These are phyloP conservation scores for Glycine tomentella DNA, from an alignment of 306 rosid species.

Conservation along the genomic window DNA sequence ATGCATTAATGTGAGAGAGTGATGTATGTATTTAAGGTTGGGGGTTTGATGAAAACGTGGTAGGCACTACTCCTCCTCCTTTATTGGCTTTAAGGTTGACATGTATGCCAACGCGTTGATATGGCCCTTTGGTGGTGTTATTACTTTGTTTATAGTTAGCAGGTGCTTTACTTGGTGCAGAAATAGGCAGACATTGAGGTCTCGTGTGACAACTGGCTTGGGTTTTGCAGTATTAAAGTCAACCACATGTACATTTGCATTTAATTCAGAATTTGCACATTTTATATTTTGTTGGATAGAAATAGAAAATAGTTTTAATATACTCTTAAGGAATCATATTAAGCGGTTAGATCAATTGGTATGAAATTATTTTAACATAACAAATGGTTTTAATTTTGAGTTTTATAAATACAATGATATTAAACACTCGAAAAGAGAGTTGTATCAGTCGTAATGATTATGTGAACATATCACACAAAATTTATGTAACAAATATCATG, in stretches of 20 bases:
- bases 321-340: no score
- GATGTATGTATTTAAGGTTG: conserved; percentile 42
- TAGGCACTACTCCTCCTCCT: conserved; percentile 48
- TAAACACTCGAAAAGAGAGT: no score
- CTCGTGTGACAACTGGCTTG: conserved; percentile 40
- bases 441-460: no score
- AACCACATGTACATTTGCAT: background rate
- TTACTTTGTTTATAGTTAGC: background rate
- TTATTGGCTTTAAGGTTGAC: conserved; percentile 39
- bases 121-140: conserved; percentile 15
- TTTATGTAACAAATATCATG: no score
- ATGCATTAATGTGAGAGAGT: conserved; percentile 36
- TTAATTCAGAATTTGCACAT: conserved; percentile 2
- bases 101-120: conserved; percentile 52
- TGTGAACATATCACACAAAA: no score
- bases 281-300: background rate
- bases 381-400: no score
- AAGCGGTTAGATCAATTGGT: no score
- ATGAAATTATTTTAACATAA: no score
- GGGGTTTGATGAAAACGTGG: conserved; percentile 55
- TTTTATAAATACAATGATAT: no score
- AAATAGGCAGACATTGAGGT: conserved; percentile 22
- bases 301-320: background rate
- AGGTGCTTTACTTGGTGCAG: conserved; percentile 47
- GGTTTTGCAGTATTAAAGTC: background rate